These are phyloP conservation scores for Geranomyces michiganensis DNA, from an alignment of 192 early-diverging fungal genomes.

Conservation along the genomic window DNA sequence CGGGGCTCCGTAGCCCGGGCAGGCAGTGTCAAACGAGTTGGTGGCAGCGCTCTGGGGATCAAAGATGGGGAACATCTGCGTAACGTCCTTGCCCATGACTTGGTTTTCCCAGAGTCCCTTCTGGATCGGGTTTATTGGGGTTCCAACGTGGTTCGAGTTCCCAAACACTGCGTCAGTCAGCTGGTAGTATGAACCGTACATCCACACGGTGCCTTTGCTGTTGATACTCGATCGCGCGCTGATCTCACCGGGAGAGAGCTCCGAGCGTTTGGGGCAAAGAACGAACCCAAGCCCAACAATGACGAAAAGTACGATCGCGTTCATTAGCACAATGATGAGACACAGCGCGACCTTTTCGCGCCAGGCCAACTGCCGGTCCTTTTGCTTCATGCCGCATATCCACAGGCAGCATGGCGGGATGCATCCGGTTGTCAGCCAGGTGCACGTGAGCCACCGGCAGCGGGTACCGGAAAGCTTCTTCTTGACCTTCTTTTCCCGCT, in stretches of 20 bases:
- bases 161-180: constrained; percentile 19
- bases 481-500: constrained; percentile 30
- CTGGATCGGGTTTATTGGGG: not conserved
- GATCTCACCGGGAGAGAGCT: constrained; percentile 54
- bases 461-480: constrained; percentile 61
- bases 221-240: constrained; percentile 24
- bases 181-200: constrained; percentile 57
- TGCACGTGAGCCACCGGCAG: constrained; percentile 75
- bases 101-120: constrained; percentile 37
- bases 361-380: constrained; percentile 93
- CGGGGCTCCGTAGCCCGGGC: constrained; percentile 41
- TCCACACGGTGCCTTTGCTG: constrained; percentile 39
- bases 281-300: constrained; percentile 65
- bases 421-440: constrained; percentile 81
- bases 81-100: constrained; percentile 50
- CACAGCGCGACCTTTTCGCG: constrained; percentile 96
- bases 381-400: constrained; percentile 77
- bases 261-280: constrained; percentile 78
- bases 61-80: constrained; percentile 46
- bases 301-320: constrained; percentile 80
- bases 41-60: constrained; percentile 19
- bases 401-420: constrained; percentile 68
- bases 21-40: constrained; percentile 34
- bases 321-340: constrained; percentile 83
- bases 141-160: not conserved